Percentiles rank a stretch among this genome's conserved stretches.
Evolutionary conservation across 352 stramenopile species (phyloP).

Genomic region (Nothophytophthora sp.): DNA sequence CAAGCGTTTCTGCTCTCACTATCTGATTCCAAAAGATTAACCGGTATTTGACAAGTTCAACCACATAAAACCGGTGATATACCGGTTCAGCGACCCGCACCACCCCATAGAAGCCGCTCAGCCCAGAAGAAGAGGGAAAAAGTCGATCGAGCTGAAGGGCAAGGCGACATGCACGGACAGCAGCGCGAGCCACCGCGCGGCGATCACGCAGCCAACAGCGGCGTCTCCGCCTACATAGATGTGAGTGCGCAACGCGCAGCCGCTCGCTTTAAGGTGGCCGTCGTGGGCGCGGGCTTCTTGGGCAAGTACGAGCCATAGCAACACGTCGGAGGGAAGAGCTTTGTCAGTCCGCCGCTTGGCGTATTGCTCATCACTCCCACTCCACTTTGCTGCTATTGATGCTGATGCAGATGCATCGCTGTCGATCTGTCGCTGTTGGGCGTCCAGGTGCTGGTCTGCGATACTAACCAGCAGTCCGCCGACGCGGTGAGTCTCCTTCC

Average conservation of each 20-base stretch:
- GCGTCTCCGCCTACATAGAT: constrained; percentile 25
- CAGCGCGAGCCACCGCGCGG: constrained; percentile 1
- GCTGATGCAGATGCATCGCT: constrained; percentile 66
- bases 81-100: not conserved
- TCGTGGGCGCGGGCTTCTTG: constrained; percentile 69
- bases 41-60: not conserved
- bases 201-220: constrained; percentile 3
- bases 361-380: too few species aligned
- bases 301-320: too few species aligned
- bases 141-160: not conserved
- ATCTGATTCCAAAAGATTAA: not conserved
- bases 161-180: constrained; percentile 15
- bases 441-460: constrained; percentile 57
- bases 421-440: constrained; percentile 70
- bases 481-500: constrained; percentile 24
- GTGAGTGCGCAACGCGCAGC: constrained; percentile 8
- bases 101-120: not conserved
- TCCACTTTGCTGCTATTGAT: too few species aligned
- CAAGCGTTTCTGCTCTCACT: too few species aligned
- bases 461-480: constrained; percentile 46
- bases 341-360: too few species aligned
- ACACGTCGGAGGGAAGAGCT: too few species aligned
- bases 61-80: not conserved
- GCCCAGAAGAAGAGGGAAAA: constrained; percentile 5
- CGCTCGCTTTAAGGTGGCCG: constrained; percentile 33